phyloP scores from a whole-genome alignment of 257 asterid species.

The Nicotiana tomentosiformis region DNA sequence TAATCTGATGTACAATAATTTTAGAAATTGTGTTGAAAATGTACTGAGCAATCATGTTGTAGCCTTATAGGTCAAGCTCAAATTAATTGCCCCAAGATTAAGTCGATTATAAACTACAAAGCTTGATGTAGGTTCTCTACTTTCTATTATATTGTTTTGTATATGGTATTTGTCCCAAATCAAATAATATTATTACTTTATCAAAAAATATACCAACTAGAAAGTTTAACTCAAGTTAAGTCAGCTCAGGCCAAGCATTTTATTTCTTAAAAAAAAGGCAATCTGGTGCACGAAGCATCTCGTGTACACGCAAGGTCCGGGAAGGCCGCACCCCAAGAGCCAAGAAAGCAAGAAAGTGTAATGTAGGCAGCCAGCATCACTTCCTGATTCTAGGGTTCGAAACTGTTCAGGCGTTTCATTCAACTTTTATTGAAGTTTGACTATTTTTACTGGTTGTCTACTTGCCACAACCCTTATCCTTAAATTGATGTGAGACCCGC shows the following conservation, averaged over 20 bases:
- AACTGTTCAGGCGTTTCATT: too few relatives aligned
- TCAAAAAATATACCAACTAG: too few relatives aligned
- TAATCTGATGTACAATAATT: too few relatives aligned
- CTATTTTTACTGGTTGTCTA: not conserved
- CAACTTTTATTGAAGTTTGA: not conserved
- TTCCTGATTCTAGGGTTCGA: too few relatives aligned
- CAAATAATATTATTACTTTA: not conserved
- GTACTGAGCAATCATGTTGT: not conserved
- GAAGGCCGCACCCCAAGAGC: too few relatives aligned
- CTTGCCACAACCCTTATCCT: not conserved
- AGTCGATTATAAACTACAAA: not conserved
- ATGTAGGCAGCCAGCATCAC: too few relatives aligned
- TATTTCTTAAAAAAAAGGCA: too few relatives aligned
- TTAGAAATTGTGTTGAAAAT: not conserved
- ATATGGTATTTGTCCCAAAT: not conserved
- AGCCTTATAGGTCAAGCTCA: not conserved
- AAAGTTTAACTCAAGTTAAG: not conserved
- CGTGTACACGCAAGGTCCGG: too few relatives aligned
- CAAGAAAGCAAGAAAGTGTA: too few relatives aligned
- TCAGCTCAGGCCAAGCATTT: not conserved
- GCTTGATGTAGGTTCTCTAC: not conserved
- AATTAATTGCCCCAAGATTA: not conserved
- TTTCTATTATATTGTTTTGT: not conserved
- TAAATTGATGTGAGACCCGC: not conserved
- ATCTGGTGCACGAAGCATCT: too few relatives aligned